These are phyloP conservation scores for Penicillium steckii DNA, from an alignment of 495 filamentous ascomycete species.

Conservation along the genomic window DNA sequence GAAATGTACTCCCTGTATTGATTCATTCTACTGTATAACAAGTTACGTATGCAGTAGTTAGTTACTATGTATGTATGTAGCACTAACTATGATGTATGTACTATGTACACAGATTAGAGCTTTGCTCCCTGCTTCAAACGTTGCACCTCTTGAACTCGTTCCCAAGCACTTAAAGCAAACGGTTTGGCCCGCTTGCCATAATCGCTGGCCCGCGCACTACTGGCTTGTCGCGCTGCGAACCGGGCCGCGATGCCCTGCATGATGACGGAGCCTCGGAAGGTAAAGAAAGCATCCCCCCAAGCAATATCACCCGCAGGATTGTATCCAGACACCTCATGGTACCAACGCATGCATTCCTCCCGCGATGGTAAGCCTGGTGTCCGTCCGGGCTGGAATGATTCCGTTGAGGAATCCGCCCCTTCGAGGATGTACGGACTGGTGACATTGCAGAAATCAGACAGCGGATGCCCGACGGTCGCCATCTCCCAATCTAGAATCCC, in stretches of 20 bases:
- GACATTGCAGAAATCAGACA: conserved; percentile 83
- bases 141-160: conserved; percentile 54
- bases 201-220: conserved; percentile 73
- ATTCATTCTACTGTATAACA: no score
- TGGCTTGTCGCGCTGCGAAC: conserved; percentile 82
- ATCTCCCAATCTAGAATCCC: conserved; percentile 97
- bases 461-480: conserved; percentile 92
- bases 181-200: conserved; percentile 62
- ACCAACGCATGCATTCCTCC: conserved; percentile 72
- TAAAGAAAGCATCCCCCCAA: conserved; percentile 69
- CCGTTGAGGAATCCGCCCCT: conserved; percentile 30
- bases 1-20: no score
- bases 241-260: conserved; percentile 93
- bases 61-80: not conserved
- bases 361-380: conserved; percentile 74
- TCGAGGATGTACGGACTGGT: conserved; percentile 65
- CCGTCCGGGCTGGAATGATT: conserved; percentile 58
- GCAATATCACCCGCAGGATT: conserved; percentile 53
- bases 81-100: not conserved
- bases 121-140: conserved; percentile 50
- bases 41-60: no score
- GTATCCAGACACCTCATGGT: conserved; percentile 69
- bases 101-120: conserved; percentile 34
- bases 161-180: conserved; percentile 76
- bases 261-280: conserved; percentile 68